Base-by-base conservation (phyloP, 345 rosid genomes). In the Camelina laxa region DNA sequence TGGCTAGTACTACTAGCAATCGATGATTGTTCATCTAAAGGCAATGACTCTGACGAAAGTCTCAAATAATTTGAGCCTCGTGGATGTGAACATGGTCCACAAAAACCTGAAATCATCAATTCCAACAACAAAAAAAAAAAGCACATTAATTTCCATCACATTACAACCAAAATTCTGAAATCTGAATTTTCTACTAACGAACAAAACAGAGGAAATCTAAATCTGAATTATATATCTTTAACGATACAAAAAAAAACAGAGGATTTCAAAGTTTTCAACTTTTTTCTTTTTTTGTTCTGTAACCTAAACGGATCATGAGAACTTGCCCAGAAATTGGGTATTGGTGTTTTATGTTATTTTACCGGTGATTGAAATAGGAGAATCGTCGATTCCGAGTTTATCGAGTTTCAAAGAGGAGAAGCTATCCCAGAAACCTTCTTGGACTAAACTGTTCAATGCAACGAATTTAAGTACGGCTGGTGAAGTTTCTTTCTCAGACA, bases 341-440 rank as follows among this genome's bases (percentile, higher is more conserved):
- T 4, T 24, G 4, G 30, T 24, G 30, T 24, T 4, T 27, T 27
- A 5, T 4, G 27, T 0, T 27, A 27, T 24, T 27, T 27, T 82
- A 95, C 98, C 98, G 22, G 91, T 75, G 81, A 95, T 83, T 48
- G 87, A 80, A 47, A 95, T 72, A 9, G 96, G 96, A 71, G 98
- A 95, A 82, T 95, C 97, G 69, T 92, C 97, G 79, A 95, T 84
- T 75, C 98, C 89, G 31, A 90, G 74, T 77, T 87, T 82, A 80
- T 95, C 88, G 77, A 95, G 98, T 81, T 92, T 92, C 81, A 90
- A 38, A 73, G 91, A 89, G 74, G 97, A 92, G 65, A 92, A 82
- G 72, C 86, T 81, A 65, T 90, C 97, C 99, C 98, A 95, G 80
- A 95, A 92, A 67, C 97, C 92, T 76, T 95, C 98, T 49, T 92